Evolutionary conservation across 257 asterid genomes (phyloP), one percentile per base, ranked within the genome.

Genomic region (Rehmannia glutinosa): DNA sequence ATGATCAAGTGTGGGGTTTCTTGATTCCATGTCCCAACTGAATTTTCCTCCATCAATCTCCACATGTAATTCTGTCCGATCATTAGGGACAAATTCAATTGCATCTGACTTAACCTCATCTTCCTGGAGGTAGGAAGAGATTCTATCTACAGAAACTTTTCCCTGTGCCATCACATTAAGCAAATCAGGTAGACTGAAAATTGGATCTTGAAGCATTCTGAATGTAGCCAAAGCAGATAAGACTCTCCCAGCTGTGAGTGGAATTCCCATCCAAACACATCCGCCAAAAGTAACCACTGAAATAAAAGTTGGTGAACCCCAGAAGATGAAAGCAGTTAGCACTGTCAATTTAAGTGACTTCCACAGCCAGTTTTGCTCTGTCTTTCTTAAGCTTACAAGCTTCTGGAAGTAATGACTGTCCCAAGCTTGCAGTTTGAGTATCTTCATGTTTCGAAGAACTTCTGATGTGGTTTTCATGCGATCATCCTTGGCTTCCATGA

Each of bases 191-290:
- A 92, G 77, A 78, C 82, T 89, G 66, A 89, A 92, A 63, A 92
- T 89, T 1, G 98, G 98, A 74, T 92, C 97, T 77, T 92, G 98
- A 68, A 92, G 95, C 98, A 92, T 92, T 64, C 97, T 71, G 69
- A 92, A 92, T 3, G 98, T 92, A 27, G 96, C 98, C 74, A 92
- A 62, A 45, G 98, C 89, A 4, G 97, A 92, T 56, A 92, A 50
- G 28, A 92, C 96, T 57, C 89, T 71, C 55, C 98, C 98, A 7
- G 97, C 97, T 4, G 95, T 92, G 69, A 92, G 92, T 32, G 97
- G 97, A 32, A 92, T 87, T 32, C 93, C 95, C 91, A 92, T 84
- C 66, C 86, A 35, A 55, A 85, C 90, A 17, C 98, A 92, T 32
- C 97, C 98, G 7, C 82, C 86, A 49, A 92, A 92, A 41, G 98